Evolutionary conservation across 306 rosid species (phyloP), one percentile per base, ranked within the genome.

Genomic region (Psophocarpus tetragonolobus): DNA sequence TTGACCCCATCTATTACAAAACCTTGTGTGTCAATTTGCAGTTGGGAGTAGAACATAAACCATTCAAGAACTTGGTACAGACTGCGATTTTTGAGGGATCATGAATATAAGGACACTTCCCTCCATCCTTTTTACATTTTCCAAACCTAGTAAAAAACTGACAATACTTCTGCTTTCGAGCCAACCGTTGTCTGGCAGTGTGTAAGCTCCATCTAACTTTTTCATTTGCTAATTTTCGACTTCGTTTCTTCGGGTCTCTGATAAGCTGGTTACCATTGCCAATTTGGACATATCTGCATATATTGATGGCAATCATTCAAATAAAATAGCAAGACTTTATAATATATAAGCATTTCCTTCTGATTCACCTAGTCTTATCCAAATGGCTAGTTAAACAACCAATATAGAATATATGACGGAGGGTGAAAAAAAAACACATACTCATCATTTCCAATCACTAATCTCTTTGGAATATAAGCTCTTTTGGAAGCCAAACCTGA

Each of bases 21-120:
- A 95, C 99, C 99, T 95, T 84, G 65, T 95, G 99, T 77, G 99
- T 92, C 91, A 95, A 87, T 81, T 89, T 92, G 96, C 98, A 95
- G 89, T 71, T 88, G 82, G 90, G 81, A 68, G 90, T 86, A 75
- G 91, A 91, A 83, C 99, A 95, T 83, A 88, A 88, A 70, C 94
- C 99, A 30, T 92, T 89, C 83, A 95, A 85, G 89, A 91, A 95
- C 91, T 92, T 95, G 58, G 98, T 95, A 82, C 97, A 92, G 83
- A 95, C 99, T 50, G 96, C 99, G 75, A 95, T 80, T 88, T 95
- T 95, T 81, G 97, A 95, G 75, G 97, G 84, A 71, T 95, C 99
- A 15, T 95, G 99, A 68, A 95, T 87, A 75, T 89, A 92, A 70
- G 96, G 97, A 82, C 99, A 95, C 89, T 90, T 92, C 81, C 94